Base-by-base conservation (phyloP, 805 yeast species). In the Ogataea paraovalis region DNA sequence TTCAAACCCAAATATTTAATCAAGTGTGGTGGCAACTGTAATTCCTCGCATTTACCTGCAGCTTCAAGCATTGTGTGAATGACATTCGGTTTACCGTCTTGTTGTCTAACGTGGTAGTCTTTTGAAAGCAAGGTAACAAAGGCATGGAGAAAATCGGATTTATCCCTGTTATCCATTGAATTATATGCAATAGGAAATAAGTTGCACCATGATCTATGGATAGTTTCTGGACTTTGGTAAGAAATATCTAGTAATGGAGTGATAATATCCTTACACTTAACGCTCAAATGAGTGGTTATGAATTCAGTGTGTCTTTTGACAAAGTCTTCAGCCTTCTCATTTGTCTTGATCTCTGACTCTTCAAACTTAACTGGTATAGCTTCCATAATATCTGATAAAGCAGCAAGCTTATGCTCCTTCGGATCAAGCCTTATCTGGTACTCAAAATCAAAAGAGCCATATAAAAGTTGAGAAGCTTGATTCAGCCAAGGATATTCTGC, bases 401-500 rank as follows among this genome's bases (percentile, higher is more conserved):
- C 69, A 4, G 87, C 75, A 42, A 87, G 68, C 36, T 70, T 72
- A 56, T 78, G 75, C 40, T 82, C 82, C 14, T 69, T 73, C 0
- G 67, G 66, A 2, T 68, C 64, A 41, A 87, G 63, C 21, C 64
- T 66, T 18, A 89, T 56, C 2, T 59, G 64, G 46, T 75, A 70
- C 0, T 75, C 74, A 36, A 65, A 65, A 48, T 83, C 84, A 54
- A 87, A 82, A 0, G 96, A 75, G 0, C 94, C 96, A 59, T 85
- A 88, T 6, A 94, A 67, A 25, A 95, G 67, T 61, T 91, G 97
- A 18, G 88, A 72, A 0, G 96, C 98, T 64, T 92, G 98, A 62
- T 89, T 89, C 51, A 92, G 68, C 99, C 99, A 94, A 38, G 90
- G 87, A 58, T 86, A 87, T 55, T 94, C 99, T 0, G 96, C 91